Base-by-base conservation (phyloP, 306 rosid species). In the Dryas octopetala region DNA sequence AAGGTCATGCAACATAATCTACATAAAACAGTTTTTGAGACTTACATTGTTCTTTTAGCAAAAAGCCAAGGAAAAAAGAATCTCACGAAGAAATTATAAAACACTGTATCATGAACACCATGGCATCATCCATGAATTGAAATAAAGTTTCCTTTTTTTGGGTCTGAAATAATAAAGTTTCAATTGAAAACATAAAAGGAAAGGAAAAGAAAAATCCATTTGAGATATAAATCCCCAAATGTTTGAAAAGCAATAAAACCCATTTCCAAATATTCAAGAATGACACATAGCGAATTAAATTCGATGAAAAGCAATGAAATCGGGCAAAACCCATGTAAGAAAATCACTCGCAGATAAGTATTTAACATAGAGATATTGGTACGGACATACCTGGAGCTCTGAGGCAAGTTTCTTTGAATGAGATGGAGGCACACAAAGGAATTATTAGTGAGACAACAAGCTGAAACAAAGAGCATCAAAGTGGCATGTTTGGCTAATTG, bases 321-420 rank as follows among this genome's bases (percentile, higher is more conserved):
- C 47, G 40, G 50, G 74, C 32, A 74, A 63, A 13, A 68, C 26
- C 66, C 38, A 54, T 47, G 55, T 50, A 38, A 75, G 51, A 61
- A 60, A 67, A 87, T 51, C 77, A 10, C 66, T 17, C 68, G 74
- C 11, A 65, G 19, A 47, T 32, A 44, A 69, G 70, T 10, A 67
- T 47, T 38, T 52, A 28, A 85, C 57, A 45, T 55, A 45, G 45
- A 58, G 17, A 76, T 62, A 75, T 74, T n/a, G 52, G 7, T 12
- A n/a, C 54, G 59, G 69, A 69, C 73, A 66, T 61, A 90, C 91
- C 96, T 79, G 23, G 67, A 81, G 76, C 75, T 66, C 67, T 46
- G 65, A 68, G 50, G 63, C 78, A 75, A 40, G 38, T 32, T 32
- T 32, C 38, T 32, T 32, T 32, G 2, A 32, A 1, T 32, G 38